phyloP scores from a whole-genome alignment of 2,329 filamentous ascomycete genomes.

The Aspergillus sp. region DNA sequence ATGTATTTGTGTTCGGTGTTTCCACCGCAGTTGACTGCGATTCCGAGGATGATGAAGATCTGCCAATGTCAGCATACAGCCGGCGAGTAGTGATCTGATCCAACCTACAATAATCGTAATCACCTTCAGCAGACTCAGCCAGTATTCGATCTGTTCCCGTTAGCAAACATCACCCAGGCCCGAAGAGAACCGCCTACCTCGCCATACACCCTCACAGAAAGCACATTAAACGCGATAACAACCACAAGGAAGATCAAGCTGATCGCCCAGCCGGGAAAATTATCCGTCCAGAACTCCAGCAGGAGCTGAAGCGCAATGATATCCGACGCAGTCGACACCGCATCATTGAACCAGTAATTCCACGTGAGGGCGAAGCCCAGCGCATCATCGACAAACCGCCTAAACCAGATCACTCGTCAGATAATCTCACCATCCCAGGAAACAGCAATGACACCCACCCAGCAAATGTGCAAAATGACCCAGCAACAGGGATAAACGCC shows the following conservation, averaged over 20 bases:
- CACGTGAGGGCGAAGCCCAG: conserved; percentile 46
- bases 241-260: conserved; percentile 62
- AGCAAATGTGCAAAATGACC: conserved; percentile 57
- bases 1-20: conserved; percentile 57
- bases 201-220: conserved; percentile 55
- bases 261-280: conserved; percentile 63
- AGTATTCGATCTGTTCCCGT: conserved; percentile 36
- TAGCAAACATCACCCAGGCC: not conserved
- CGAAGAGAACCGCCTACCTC: conserved; percentile 39
- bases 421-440: not conserved
- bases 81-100: too few relatives aligned
- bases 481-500: conserved; percentile 55
- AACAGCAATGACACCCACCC: conserved; percentile 35
- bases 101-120: conserved; percentile 40
- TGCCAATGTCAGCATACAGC: conserved; percentile 15
- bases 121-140: conserved; percentile 43
- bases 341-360: conserved; percentile 65
- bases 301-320: conserved; percentile 60
- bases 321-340: conserved; percentile 60
- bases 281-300: conserved; percentile 61
- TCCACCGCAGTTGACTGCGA: conserved; percentile 59
- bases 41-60: conserved; percentile 64
- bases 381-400: conserved; percentile 45
- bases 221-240: conserved; percentile 53
- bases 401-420: conserved; percentile 11